These are phyloP conservation scores for Penicillium robsamsonii DNA, from an alignment of 495 filamentous ascomycete species.

Conservation along the genomic window DNA sequence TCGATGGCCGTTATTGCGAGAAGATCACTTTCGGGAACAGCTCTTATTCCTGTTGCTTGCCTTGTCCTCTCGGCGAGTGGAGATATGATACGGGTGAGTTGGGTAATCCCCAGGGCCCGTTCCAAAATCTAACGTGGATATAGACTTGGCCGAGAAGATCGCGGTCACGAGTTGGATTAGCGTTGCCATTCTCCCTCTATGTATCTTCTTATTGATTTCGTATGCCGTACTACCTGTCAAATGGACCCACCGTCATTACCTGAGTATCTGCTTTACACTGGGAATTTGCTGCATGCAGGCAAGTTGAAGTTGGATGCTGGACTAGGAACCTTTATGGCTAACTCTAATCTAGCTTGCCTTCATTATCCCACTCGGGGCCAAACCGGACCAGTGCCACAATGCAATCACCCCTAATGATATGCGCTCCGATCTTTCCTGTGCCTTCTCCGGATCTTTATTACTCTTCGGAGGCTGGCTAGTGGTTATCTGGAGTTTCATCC, in stretches of 20 bases:
- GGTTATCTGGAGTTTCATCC: slow-evolving; percentile 84
- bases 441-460: slow-evolving; percentile 82
- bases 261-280: slow-evolving; percentile 80
- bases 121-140: slow-evolving; percentile 16
- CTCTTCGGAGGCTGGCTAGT: slow-evolving; percentile 80
- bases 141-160: slow-evolving; percentile 64
- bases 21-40: slow-evolving; percentile 43
- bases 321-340: not conserved
- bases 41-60: slow-evolving; percentile 71
- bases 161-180: slow-evolving; percentile 73
- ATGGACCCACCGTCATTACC: slow-evolving; percentile 86
- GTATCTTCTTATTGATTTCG: slow-evolving; percentile 74
- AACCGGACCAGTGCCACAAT: slow-evolving; percentile 82
- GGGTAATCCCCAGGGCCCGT: not conserved
- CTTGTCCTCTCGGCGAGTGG: slow-evolving; percentile 84
- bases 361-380: slow-evolving; percentile 80
- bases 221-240: slow-evolving; percentile 83
- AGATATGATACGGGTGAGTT: slow-evolving; percentile 71
- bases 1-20: slow-evolving; percentile 64
- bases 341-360: slow-evolving; percentile 55
- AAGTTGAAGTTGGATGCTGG: slow-evolving; percentile 46
- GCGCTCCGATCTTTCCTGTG: slow-evolving; percentile 76
- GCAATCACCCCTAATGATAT: slow-evolving; percentile 92
- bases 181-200: slow-evolving; percentile 67
- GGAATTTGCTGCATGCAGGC: slow-evolving; percentile 76